Evolutionary conservation across 179 eudicot species (phyloP), one percentile per base, ranked within the genome.

Genomic region (Actinidia chinensis): DNA sequence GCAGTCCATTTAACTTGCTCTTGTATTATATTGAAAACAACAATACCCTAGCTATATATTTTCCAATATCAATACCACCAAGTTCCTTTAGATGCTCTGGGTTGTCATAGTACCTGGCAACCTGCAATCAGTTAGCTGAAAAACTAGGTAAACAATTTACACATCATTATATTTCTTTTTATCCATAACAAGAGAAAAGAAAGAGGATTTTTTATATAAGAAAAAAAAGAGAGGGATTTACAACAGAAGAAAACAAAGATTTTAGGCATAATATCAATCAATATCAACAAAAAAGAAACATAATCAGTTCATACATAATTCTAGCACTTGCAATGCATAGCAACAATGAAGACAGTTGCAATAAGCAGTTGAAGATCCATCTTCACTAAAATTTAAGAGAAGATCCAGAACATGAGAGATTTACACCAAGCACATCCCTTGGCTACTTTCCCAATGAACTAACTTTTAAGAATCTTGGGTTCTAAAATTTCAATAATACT

Each of bases 1-100:
- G 83, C 76, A 74, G 86, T 86, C 99, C 99, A 96, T 85, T 96
- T 96, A 75, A 96, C 96, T 89, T 96, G 96, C 88, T 91, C n/a
- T 94, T n/a, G 99, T 94, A 60, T 92, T 91, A 96, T 96, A 85
- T 96, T 94, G 83, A 94, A 96, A 77, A 94, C 99, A 80, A 94
- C 99, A 79, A 96, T 92, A 78, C 94, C 92, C 94, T 90, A 77
- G 93, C 98, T 81, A 96, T 93, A 86, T 96, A 96, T 78, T 96
- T 96, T 71, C 92, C 96, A 65, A 94, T 92, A 75, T 94, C 98
- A 77, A 93, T 89, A 71, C 89, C 99, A 81, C 91, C 97, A 82
- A 96, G 91, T 59, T 96, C 98, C 83, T 94, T 94, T 61, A 87
- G 83, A 87, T 91, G 94, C 86, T 96, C 99, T 66, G 96, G 90